Base-by-base conservation (phyloP, 2,329 filamentous ascomycete genomes). In the Leptodontidium sp. region DNA sequence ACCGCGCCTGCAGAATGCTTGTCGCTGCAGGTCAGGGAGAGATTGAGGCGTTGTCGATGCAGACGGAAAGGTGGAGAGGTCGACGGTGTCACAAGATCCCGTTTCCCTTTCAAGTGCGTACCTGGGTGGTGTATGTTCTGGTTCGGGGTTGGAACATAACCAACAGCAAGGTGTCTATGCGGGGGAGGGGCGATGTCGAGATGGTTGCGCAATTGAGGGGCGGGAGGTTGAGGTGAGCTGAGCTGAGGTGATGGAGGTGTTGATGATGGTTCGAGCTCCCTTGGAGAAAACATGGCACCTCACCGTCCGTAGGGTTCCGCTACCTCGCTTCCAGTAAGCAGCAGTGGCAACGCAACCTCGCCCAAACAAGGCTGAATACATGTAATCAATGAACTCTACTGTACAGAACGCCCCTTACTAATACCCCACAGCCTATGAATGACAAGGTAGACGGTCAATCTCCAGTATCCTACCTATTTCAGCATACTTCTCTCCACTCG, bases 1-100 rank as follows among this genome's bases (percentile, higher is more conserved):
- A 65, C 40, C 66, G 62, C 35, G 65, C 65, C 69, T 68, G 64
- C 61, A 58, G 52, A 58, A 63, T 67, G 70, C 63, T 67, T 65
- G 67, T 68, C 40, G 70, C 35, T 68, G 70, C 66, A 71, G 61
- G 35, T 40, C 32, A n/a, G 45, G 64, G 58, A 50, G 47, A 32
- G 8, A 61, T 49, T 32, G 52, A 45, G 66, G 59, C 43, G 52
- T 50, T 43, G 43, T 26, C 6, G 6, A 32, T 7, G 50, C 6
- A 21, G n/a, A 52, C 24, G 26, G 32, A 24, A 45, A 26, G 26
- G 62, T 21, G 32, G 50, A 49, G 50, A 49, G 52, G 38, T 40
- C 29, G 40, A 35, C 24, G 63, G 63, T 57, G 52, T 61, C 58
- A 61, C 40, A 43, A 47, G 38, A 47, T 45, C 32, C 17, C 35